These are phyloP conservation scores for Alternaria ventricosa DNA, from an alignment of 2,329 filamentous ascomycete genomes.

Conservation along the genomic window DNA sequence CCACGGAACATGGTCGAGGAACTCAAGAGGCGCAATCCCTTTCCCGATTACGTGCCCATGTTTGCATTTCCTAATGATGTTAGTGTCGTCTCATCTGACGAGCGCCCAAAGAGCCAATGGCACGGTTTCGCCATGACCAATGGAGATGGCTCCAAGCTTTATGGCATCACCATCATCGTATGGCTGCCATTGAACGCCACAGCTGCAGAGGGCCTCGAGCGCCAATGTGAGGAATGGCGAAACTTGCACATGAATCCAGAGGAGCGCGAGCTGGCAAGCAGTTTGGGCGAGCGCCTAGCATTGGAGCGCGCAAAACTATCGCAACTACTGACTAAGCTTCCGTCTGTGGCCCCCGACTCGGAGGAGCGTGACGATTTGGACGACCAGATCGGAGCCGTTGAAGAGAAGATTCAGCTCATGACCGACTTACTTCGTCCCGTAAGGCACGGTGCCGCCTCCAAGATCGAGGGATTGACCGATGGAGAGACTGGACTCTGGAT, in stretches of 20 bases:
- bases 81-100: slow-evolving; percentile 92
- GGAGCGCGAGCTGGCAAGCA: slow-evolving; percentile 90
- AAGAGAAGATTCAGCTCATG: slow-evolving; percentile 98
- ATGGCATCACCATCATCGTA: slow-evolving; percentile 88
- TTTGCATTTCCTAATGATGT: slow-evolving; percentile 99
- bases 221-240: slow-evolving; percentile 61
- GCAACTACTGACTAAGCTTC: slow-evolving; percentile 81
- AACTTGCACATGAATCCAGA: slow-evolving; percentile 80
- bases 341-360: slow-evolving; percentile 80
- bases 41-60: slow-evolving; percentile 98
- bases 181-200: slow-evolving; percentile 87
- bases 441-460: slow-evolving; percentile 91
- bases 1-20: slow-evolving; percentile 83
- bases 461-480: slow-evolving; percentile 94
- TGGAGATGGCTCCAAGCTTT: slow-evolving; percentile 87
- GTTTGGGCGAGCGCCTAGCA: slow-evolving; percentile 85
- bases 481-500: slow-evolving; percentile 97
- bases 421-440: slow-evolving; percentile 92
- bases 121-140: slow-evolving; percentile 99
- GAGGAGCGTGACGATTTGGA: slow-evolving; percentile 82
- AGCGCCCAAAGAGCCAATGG: slow-evolving; percentile 94
- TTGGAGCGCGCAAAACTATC: slow-evolving; percentile 89
- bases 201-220: slow-evolving; percentile 83
- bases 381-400: slow-evolving; percentile 92
- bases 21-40: slow-evolving; percentile 77